Evolutionary conservation across 768 basidiomycete genomes (phyloP).

Genomic region (Hygrophoropsis aurantiaca): DNA sequence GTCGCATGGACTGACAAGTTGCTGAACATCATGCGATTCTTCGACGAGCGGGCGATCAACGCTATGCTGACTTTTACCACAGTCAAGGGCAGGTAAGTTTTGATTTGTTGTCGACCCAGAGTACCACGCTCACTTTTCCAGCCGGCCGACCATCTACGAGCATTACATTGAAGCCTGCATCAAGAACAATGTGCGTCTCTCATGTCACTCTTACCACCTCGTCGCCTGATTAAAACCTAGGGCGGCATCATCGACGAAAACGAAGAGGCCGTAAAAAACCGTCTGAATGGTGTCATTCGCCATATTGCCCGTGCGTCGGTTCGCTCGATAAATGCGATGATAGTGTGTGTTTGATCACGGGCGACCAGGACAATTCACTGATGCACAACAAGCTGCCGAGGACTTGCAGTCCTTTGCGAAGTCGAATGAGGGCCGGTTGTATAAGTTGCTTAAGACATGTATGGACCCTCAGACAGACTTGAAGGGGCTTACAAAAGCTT

Average conservation of each 20-base stretch:
- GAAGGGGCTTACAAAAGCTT: slow-evolving; percentile 74
- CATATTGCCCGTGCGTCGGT: slow-evolving; percentile 58
- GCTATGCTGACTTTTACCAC: slow-evolving; percentile 61
- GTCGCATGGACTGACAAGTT: slow-evolving; percentile 83
- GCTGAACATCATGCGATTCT: slow-evolving; percentile 65
- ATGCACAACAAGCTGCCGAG: slow-evolving; percentile 71
- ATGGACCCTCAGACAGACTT: slow-evolving; percentile 85
- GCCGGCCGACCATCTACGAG: slow-evolving; percentile 71
- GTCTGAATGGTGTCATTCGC: slow-evolving; percentile 54
- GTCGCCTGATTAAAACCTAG: slow-evolving; percentile 38
- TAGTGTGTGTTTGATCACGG: not conserved
- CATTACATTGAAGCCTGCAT: slow-evolving; percentile 73
- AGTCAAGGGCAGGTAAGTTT: slow-evolving; percentile 60
- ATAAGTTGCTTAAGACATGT: slow-evolving; percentile 79
- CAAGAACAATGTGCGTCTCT: slow-evolving; percentile 74
- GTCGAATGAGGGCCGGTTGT: slow-evolving; percentile 81
- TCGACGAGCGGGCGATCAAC: slow-evolving; percentile 60
- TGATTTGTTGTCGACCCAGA: not conserved
- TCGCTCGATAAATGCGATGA: not conserved
- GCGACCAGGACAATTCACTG: slow-evolving; percentile 52
- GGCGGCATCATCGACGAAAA: slow-evolving; percentile 89
- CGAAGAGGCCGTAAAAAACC: slow-evolving; percentile 59
- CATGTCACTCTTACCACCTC: not conserved
- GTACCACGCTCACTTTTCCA: slow-evolving; percentile 24
- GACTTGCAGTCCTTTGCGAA: slow-evolving; percentile 85